phyloP scores from a whole-genome alignment of 2,329 filamentous ascomycete species.

The Incumbomyces lentus region DNA sequence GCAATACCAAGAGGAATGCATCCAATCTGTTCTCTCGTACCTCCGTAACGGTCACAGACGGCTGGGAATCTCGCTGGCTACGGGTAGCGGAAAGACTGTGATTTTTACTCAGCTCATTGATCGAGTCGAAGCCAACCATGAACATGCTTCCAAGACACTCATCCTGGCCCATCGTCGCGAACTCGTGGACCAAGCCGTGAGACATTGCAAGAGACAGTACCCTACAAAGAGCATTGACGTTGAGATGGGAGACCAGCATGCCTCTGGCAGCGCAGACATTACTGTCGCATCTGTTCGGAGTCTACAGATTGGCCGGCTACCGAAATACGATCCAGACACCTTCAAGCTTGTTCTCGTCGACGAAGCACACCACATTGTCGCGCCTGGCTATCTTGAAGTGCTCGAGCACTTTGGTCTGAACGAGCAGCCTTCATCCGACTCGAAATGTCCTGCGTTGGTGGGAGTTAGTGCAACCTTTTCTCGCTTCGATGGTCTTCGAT shows the following conservation, averaged over 20 bases:
- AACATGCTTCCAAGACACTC: conserved; percentile 62
- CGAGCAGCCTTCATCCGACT: conserved; percentile 30
- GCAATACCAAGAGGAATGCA: conserved; percentile 85
- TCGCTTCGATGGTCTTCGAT: conserved; percentile 71
- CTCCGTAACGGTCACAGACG: conserved; percentile 63
- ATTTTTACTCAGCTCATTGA: conserved; percentile 94
- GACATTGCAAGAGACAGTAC: conserved; percentile 72
- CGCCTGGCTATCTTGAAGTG: conserved; percentile 63
- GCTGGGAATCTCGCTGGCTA: conserved; percentile 75
- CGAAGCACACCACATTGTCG: conserved; percentile 93
- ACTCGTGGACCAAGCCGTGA: conserved; percentile 84
- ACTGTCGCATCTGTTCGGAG: conserved; percentile 86
- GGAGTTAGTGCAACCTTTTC: conserved; percentile 78
- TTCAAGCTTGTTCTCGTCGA: conserved; percentile 94
- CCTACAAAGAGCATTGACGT: conserved; percentile 73
- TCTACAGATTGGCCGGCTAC: conserved; percentile 62
- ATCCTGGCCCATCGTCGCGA: conserved; percentile 89
- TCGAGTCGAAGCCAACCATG: conserved; percentile 50
- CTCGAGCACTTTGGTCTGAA: conserved; percentile 70
- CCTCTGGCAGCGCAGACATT: conserved; percentile 76
- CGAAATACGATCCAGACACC: conserved; percentile 64
- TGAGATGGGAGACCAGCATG: conserved; percentile 74
- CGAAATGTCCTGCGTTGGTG: conserved; percentile 55
- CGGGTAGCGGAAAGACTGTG: conserved; percentile 83
- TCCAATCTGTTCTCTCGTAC: conserved; percentile 64